phyloP scores from a whole-genome alignment of 352 stramenopile species.

The Phytophthora citrophthora region DNA sequence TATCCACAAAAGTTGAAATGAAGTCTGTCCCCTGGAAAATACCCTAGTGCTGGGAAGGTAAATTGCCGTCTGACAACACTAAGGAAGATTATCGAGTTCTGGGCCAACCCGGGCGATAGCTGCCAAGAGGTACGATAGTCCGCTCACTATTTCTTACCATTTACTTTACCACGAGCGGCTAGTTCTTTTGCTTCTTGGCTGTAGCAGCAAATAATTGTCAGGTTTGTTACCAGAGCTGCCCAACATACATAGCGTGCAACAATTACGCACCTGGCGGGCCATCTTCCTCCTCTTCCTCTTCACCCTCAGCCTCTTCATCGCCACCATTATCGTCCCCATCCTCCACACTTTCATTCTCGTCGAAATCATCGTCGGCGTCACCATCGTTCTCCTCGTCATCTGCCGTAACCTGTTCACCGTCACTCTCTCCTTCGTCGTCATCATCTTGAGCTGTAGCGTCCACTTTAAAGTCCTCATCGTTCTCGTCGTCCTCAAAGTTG shows the following conservation, averaged over 20 bases:
- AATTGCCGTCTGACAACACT: not conserved
- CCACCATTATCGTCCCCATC: slow-evolving; percentile 13
- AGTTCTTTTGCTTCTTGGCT: slow-evolving; percentile 82
- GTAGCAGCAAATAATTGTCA: not conserved
- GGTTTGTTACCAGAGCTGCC: slow-evolving; percentile 1
- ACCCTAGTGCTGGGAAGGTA: too few relatives aligned
- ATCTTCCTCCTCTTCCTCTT: slow-evolving; percentile 39
- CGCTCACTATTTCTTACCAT: slow-evolving; percentile 9
- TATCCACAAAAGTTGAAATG: too few relatives aligned
- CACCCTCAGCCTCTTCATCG: slow-evolving; percentile 7
- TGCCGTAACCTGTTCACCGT: slow-evolving; percentile 35
- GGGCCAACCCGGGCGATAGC: too few relatives aligned
- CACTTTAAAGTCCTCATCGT: slow-evolving; percentile 46
- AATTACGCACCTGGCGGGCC: slow-evolving; percentile 51
- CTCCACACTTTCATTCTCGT: slow-evolving; percentile 9
- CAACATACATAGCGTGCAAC: not conserved
- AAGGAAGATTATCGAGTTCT: too few relatives aligned
- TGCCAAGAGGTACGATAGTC: not conserved
- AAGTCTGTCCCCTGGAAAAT: too few relatives aligned
- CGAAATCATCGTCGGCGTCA: slow-evolving; percentile 34
- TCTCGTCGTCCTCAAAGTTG: slow-evolving; percentile 63
- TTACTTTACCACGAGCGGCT: slow-evolving; percentile 28
- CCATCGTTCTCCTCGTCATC: slow-evolving; percentile 46
- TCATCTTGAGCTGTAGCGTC: slow-evolving; percentile 44
- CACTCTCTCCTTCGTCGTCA: slow-evolving; percentile 45